Evolutionary conservation across 1,139 yeast genomes (phyloP), one percentile per base, ranked within the genome.

Genomic region (Candida tunisiensis): DNA sequence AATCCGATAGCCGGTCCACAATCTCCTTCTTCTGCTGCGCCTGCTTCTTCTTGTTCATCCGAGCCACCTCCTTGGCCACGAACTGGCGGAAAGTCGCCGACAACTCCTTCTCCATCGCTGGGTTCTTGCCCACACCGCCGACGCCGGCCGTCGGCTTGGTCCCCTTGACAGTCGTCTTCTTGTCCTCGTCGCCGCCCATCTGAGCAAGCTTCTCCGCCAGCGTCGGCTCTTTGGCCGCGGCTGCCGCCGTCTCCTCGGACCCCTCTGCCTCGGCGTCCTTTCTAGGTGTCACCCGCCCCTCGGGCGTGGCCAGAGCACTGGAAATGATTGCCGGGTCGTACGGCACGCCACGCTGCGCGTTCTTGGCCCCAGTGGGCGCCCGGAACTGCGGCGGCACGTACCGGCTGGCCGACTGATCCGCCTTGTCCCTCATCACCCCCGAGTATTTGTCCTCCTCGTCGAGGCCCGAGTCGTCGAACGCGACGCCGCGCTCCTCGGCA

Each of bases 401-500:
- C 37, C 57, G 58, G 4, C 64, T 65, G 12, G 26, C 17, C 9
- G 28, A 16, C 12, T 23, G 19, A 10, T 8, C 17, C 7, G 7
- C 17, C 7, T 8, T 8, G 19, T 10, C 19, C 8, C 10, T 7
- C 15, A n/a, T 9, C 22, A 88, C 98, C 25, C 96, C 96, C 3
- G 95, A 82, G 47, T 85, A 88, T 53, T 79, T 79, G 51, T 83
- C 95, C 49, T 91, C 99, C 53, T 88, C 98, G 49, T 88, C 96
- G 40, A 79, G 40, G 3, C 93, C 94, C 35, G 78, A 67, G 46
- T 80, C 93, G 45, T 80, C 93, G 22, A 77, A 66, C 13, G 49
- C 49, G 9, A 69, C 34, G 13, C 94, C 94, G 48, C 98, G 70
- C 51, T 88, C 98, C 48, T 88, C 98, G 35, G 92, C 82, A 20